Evolutionary conservation across 108 stramenopile genomes (phyloP).

Genomic region (Conticribra weissflogii): DNA sequence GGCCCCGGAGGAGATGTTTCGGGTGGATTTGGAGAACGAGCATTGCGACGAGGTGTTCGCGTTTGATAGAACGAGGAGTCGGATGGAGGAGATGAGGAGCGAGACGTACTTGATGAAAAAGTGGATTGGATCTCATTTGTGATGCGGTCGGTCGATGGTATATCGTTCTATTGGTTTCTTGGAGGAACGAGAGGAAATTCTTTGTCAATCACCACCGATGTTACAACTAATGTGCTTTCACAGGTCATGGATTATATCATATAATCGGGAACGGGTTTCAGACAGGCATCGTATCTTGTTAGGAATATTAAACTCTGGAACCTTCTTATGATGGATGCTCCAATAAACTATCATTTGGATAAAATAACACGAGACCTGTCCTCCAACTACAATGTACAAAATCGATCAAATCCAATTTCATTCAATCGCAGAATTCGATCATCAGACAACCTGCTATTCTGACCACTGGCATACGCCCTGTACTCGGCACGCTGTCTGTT

Average conservation of each 20-base stretch:
- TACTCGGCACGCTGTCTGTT: conserved; percentile 21
- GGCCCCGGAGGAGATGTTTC: conserved; percentile 39
- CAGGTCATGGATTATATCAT: too few relatives aligned
- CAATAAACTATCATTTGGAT: too few relatives aligned
- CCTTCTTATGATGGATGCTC: too few relatives aligned
- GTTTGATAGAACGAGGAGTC: conserved; percentile 88
- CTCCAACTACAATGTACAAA: too few relatives aligned
- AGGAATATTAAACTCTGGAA: too few relatives aligned
- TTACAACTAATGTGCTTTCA: too few relatives aligned
- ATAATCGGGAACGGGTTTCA: too few relatives aligned
- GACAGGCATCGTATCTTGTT: too few relatives aligned
- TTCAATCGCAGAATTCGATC: conserved; percentile 60
- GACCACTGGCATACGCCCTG: conserved; percentile 9
- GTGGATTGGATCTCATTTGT: conserved; percentile 43
- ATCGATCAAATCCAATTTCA: conserved; percentile 60
- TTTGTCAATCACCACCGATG: too few relatives aligned
- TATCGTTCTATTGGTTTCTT: too few relatives aligned
- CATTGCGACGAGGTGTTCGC: conserved; percentile 94
- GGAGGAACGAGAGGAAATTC: too few relatives aligned
- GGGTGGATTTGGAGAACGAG: conserved; percentile 53
- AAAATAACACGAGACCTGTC: too few relatives aligned
- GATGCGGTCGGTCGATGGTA: background rate
- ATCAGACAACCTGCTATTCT: conserved; percentile 30
- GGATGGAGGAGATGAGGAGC: conserved; percentile 94
- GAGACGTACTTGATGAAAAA: conserved; percentile 65